A percentile compares a stretch with the other conserved stretches of the same genome.
Evolutionary conservation across 1,284 basidiomycete species (phyloP).

Genomic region (Xerocomus amazonicus): DNA sequence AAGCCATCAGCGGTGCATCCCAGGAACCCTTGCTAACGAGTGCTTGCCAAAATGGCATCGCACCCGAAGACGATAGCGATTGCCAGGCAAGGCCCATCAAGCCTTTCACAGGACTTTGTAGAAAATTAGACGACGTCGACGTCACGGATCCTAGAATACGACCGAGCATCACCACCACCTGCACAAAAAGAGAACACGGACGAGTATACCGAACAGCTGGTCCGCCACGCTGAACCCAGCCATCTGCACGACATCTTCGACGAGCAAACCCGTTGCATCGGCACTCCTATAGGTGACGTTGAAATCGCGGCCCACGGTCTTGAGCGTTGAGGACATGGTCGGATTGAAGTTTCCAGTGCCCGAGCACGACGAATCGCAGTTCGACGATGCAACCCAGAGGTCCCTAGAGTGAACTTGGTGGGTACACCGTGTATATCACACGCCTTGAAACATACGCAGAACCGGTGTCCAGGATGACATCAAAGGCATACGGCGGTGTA

Average conservation of each 20-base stretch:
- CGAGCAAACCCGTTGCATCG: conserved; percentile 47
- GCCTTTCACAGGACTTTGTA: conserved; percentile 37
- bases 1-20: conserved; percentile 41
- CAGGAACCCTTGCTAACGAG: conserved; percentile 38
- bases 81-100: conserved; percentile 51
- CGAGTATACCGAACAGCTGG: conserved; percentile 39
- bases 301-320: conserved; percentile 35
- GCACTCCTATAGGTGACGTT: conserved; percentile 56
- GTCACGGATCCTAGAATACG: conserved; percentile 20
- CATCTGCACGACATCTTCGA: conserved; percentile 48
- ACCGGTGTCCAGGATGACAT: conserved; percentile 41
- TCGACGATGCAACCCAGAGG: conserved; percentile 42
- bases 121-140: conserved; percentile 20
- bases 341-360: conserved; percentile 28
- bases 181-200: background rate
- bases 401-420: conserved; percentile 32
- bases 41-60: conserved; percentile 54
- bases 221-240: conserved; percentile 44
- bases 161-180: background rate
- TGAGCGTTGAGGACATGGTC: conserved; percentile 28
- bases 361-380: conserved; percentile 17
- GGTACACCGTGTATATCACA: background rate
- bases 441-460: conserved; percentile 37
- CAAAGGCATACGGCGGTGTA: conserved; percentile 26
- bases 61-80: conserved; percentile 39